Base-by-base conservation (phyloP, 768 basidiomycete species). In the Agrocybe praecox region DNA sequence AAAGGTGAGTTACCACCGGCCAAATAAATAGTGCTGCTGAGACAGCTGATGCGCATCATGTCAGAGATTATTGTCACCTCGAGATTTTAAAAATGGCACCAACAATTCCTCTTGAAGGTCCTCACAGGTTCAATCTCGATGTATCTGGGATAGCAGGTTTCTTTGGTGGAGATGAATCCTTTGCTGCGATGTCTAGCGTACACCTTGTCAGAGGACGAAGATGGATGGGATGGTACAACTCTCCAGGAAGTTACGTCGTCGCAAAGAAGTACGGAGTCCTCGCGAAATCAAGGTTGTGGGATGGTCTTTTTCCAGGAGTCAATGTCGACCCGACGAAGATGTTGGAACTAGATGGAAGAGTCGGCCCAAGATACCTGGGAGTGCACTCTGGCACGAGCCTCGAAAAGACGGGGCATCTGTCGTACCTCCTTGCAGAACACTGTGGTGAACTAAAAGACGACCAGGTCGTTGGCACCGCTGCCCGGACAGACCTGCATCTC, bases 171-270 rank as follows among this genome's bases (percentile, higher is more conserved):
- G 62, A 63, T 29, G 62, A 63, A 47, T 57, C 59, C 22, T 60
- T 63, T 29, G 62, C 59, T 15, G 59, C 62, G 22, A 60, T 63
- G 62, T 63, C 62, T 29, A 58, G 56, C 33, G 53, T 63, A 9
- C 62, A 63, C 23, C 59, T 63, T n/a, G 57, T 58, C 33, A 56
- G 59, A 3, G 59, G 57, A 17, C 59, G 62, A 11, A 44, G 57
- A n/a, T 63, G 54, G 51, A 47, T 60, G 8, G 62, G 62, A n/a
- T 63, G 59, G 59, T 63, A 63, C 34, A 63, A 63, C 50, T 63
- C 62, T 1, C 62, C 62, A 9, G 62, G 62, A 2, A 58, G 56
- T 46, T 63, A 63, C 29, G 53, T 43, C 42, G 57, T 63, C 19
- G 62, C 62, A 21, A 63, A 63, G 54, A 58, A 57, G 43, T 60